Evolutionary conservation across 257 asterid species (phyloP), one percentile per base, ranked within the genome.

Genomic region (Primulina huaijiensis): DNA sequence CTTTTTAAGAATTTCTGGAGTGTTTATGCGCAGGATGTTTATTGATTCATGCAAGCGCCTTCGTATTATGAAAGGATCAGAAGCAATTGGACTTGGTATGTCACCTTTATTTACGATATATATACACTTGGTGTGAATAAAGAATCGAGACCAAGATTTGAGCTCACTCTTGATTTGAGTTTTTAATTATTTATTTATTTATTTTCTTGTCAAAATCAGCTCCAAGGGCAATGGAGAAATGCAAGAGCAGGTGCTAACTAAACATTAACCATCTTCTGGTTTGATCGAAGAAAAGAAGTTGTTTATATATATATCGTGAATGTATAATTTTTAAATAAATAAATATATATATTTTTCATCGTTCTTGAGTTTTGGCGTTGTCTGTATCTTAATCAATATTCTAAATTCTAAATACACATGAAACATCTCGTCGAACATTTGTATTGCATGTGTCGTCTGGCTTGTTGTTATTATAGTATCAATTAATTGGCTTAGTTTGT

Each of bases 141-240:
- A 2, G 30, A 27, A 27, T 27, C 30, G 30, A 27, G 29, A 27
- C 29, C 1, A 27, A 27, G 35, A 33, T 33, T 5, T 40, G 52
- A 40, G 52, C 17, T 40, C 5, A 11, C 52, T 40, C 3, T 40
- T 40, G 10, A 40, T 40, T 10, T 40, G 11, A 40, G 17, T 40
- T 40, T 11, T 10, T 10, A 2, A 40, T 9, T 0, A 11, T 40
- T 8, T 40, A 27, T 7, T 37, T 7, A 2, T 10, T 61, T 23
- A 23, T 23, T 9, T 60, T 2, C 7, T 62, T 38, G 9, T 25
- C 11, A 31, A 70, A 74, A 76, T 75, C 83, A 89, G 95, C 94
- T 0, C 94, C 96, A 78, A 85, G 92, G 75, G 89, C 94, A 67
- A 82, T 87, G 96, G 96, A 89, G 88, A 89, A 89, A 80, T 87